These are phyloP conservation scores for Blattamonas nauphoetae DNA, from an alignment of 78 protist genomes.

Conservation along the genomic window DNA sequence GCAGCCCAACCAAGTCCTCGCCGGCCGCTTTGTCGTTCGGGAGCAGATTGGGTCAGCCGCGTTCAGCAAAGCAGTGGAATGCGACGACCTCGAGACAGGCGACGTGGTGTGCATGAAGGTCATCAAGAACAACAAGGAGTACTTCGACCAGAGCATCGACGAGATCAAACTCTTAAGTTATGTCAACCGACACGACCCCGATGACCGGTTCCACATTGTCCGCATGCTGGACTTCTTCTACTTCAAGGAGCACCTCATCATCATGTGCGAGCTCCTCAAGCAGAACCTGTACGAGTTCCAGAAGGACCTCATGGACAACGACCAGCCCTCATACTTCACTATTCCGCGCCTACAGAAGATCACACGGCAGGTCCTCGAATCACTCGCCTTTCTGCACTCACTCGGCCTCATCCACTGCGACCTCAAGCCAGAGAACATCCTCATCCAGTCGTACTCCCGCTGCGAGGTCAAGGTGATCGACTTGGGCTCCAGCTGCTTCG, in stretches of 20 bases:
- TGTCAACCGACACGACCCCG: conserved; percentile 29
- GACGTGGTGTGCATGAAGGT: conserved; percentile 54
- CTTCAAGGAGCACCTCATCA: conserved; percentile 61
- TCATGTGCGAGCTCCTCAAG: conserved; percentile 59
- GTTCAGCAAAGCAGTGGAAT: conserved; percentile 52
- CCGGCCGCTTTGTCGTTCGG: conserved; percentile 46
- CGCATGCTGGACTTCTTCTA: conserved; percentile 58
- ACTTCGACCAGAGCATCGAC: conserved; percentile 68
- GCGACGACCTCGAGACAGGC: conserved; percentile 26
- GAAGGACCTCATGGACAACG: neutral
- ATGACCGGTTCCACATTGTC: conserved; percentile 39
- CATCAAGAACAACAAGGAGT: conserved; percentile 62
- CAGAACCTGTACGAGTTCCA: conserved; percentile 61
- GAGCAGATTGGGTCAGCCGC: conserved; percentile 56
- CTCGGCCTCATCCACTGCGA: conserved; percentile 61
- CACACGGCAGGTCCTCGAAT: conserved; percentile 23
- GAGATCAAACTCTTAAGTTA: conserved; percentile 56
- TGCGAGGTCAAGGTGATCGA: conserved; percentile 59
- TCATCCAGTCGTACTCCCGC: conserved; percentile 32
- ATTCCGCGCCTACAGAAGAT: conserved; percentile 48
- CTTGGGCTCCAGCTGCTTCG: conserved; percentile 56
- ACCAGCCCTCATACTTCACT: conserved; percentile 33
- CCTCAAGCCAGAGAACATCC: conserved; percentile 73
- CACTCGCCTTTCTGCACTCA: conserved; percentile 29
- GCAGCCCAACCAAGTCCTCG: conserved; percentile 20